Evolutionary conservation across 805 yeast genomes (phyloP).

Genomic region (Candida anglica): DNA sequence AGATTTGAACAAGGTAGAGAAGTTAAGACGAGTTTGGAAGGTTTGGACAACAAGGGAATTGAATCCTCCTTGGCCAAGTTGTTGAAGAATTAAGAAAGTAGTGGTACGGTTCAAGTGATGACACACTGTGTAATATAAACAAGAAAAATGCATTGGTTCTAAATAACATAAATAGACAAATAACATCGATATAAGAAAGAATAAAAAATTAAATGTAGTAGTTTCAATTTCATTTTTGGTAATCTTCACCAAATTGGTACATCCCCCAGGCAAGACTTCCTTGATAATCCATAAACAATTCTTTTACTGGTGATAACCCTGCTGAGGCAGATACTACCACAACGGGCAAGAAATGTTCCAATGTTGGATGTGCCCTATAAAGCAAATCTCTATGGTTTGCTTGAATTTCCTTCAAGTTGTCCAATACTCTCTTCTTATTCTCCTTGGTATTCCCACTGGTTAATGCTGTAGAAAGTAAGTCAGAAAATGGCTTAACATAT

Average conservation of each 20-base stretch:
- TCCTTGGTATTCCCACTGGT: conserved; percentile 8
- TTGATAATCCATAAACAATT: conserved; percentile 41
- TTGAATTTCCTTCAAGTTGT: conserved; percentile 33
- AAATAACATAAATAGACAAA: not conserved
- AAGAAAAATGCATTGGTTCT: not conserved
- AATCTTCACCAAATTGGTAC: conserved; percentile 53
- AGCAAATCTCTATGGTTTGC: conserved; percentile 28
- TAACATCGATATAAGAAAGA: not conserved
- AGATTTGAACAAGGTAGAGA: conserved; percentile 61
- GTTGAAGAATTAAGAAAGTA: conserved; percentile 34
- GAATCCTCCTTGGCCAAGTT: conserved; percentile 34
- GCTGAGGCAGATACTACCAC: conserved; percentile 48
- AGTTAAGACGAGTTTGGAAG: conserved; percentile 45
- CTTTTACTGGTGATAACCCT: conserved; percentile 43
- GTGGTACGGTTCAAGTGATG: not conserved
- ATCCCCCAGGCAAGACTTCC: conserved; percentile 68
- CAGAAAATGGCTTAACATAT: conserved; percentile 53
- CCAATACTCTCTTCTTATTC: not conserved
- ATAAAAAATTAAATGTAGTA: too few relatives aligned
- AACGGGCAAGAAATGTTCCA: conserved; percentile 70
- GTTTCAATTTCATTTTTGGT: not conserved
- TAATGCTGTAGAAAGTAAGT: conserved; percentile 39
- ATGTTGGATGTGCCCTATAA: conserved; percentile 64
- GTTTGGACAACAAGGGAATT: conserved; percentile 44
- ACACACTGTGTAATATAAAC: too few relatives aligned